Evolutionary conservation across 2,329 filamentous ascomycete genomes (phyloP).

Genomic region (Fusarium sp.): DNA sequence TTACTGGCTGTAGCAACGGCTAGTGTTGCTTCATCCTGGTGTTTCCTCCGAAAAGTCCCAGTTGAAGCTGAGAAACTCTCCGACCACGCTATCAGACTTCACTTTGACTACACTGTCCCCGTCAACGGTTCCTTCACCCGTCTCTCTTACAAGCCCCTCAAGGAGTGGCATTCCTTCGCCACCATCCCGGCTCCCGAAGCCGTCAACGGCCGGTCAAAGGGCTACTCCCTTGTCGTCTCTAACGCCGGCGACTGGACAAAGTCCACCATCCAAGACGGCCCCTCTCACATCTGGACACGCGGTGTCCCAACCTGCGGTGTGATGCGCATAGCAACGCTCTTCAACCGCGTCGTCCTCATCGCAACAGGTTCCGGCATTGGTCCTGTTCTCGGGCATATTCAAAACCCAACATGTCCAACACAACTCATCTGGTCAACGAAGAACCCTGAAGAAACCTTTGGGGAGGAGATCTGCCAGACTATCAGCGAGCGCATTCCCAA

Average conservation of each 20-base stretch:
- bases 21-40: constrained; percentile 76
- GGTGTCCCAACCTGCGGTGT: constrained; percentile 73
- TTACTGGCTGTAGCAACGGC: constrained; percentile 69
- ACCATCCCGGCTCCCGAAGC: constrained; percentile 68
- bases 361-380: constrained; percentile 79
- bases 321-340: constrained; percentile 71
- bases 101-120: constrained; percentile 70
- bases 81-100: constrained; percentile 74
- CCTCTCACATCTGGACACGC: constrained; percentile 70
- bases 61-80: constrained; percentile 76
- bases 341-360: constrained; percentile 71
- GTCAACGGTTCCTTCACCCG: constrained; percentile 58
- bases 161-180: constrained; percentile 80
- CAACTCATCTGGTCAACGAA: constrained; percentile 76
- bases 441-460: constrained; percentile 69
- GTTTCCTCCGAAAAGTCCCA: constrained; percentile 71
- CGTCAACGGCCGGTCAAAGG: constrained; percentile 42
- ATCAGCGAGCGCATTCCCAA: constrained; percentile 66
- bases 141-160: constrained; percentile 67
- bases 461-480: constrained; percentile 60
- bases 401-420: constrained; percentile 56
- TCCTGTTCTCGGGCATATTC: constrained; percentile 68
- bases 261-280: constrained; percentile 67
- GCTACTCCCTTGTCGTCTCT: constrained; percentile 74
- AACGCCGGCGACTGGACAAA: constrained; percentile 80